Evolutionary conservation across 2,329 filamentous ascomycete species (phyloP), one percentile per base, ranked within the genome.

Genomic region (Trichophyton mentagrophytes): DNA sequence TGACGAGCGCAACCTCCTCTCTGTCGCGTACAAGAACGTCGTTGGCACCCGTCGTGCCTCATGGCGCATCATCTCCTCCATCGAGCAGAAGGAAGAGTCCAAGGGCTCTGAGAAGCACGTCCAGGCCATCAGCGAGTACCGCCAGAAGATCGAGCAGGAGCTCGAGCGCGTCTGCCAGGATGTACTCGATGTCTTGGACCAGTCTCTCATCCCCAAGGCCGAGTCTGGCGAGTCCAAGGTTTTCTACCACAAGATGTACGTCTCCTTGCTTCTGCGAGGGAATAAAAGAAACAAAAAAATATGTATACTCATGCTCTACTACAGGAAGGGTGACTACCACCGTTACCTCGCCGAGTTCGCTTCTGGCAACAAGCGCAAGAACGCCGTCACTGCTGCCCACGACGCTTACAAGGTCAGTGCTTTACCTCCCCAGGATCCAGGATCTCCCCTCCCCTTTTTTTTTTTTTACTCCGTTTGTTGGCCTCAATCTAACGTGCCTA

Each of bases 211-310:
- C 74, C 91, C 91, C 78, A 92, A 93, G 79, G 92, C 92, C 74
- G 88, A 93, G 79, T 88, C 89, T 68, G 92, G 92, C 80, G 92
- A 97, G 84, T 96, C 90, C 77, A 97, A 96, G 86, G 92, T 97
- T 76, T 97, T 97, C 80, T 97, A 97, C 83, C 91, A 96, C 87
- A 97, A 97, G 86, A 97, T 97, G 92, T 96, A 81, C 70, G 89
- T 82, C 66, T 36, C 13, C 27, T n/a, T 27, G 13, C 13, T 11
- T 27, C 6, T 15, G 11, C 4, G 1, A 36, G 5, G 9, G 15
- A n/a, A 59, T 65, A 38, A 56, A 63, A 42, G 5, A 11, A 11
- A 59, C 65, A 38, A 57, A 63, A 40, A 30, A 30, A 27, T 3
- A 61, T 33, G 47, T 36, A 61, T 64, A 47, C 61, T 67, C 33